These are phyloP conservation scores for Pleurotus pulmonarius DNA, from an alignment of 768 basidiomycete species.

Conservation along the genomic window DNA sequence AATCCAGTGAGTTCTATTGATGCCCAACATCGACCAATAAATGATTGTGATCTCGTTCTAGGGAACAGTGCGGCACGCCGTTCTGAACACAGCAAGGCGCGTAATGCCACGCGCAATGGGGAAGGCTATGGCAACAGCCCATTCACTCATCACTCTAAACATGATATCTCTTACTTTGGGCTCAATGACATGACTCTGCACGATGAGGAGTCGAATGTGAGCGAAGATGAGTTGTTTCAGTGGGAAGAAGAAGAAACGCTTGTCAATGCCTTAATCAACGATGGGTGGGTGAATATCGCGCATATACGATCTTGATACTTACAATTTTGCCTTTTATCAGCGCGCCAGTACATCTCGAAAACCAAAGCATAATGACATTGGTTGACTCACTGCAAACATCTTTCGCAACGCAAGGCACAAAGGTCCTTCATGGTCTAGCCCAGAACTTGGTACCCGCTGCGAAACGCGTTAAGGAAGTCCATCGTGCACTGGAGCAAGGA, in stretches of 20 bases:
- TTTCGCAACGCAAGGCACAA: conserved; percentile 35
- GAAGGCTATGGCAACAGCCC: conserved; percentile 3
- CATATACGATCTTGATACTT: not conserved
- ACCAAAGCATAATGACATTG: conserved; percentile 29
- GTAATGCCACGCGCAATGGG: not conserved
- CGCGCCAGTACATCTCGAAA: conserved; percentile 20
- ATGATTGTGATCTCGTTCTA: not conserved
- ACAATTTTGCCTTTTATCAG: not conserved
- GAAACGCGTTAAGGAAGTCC: conserved; percentile 41
- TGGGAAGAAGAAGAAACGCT: conserved; percentile 56
- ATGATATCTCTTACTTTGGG: not conserved
- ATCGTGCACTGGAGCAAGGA: conserved; percentile 31
- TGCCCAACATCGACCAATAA: not conserved
- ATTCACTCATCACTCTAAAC: not conserved
- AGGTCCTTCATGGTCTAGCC: conserved; percentile 36
- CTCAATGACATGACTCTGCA: not conserved
- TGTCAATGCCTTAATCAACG: conserved; percentile 44
- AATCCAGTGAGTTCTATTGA: not conserved
- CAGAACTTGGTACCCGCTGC: conserved; percentile 41
- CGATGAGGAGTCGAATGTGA: conserved; percentile 17
- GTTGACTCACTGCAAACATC: conserved; percentile 37
- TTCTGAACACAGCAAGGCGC: not conserved
- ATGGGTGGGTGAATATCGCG: conserved; percentile 26
- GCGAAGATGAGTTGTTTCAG: conserved; percentile 25
- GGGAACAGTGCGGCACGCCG: not conserved